Evolutionary conservation across 2,329 filamentous ascomycete genomes (phyloP), one percentile per base, ranked within the genome.

Genomic region (Aureobasidium uvarum): DNA sequence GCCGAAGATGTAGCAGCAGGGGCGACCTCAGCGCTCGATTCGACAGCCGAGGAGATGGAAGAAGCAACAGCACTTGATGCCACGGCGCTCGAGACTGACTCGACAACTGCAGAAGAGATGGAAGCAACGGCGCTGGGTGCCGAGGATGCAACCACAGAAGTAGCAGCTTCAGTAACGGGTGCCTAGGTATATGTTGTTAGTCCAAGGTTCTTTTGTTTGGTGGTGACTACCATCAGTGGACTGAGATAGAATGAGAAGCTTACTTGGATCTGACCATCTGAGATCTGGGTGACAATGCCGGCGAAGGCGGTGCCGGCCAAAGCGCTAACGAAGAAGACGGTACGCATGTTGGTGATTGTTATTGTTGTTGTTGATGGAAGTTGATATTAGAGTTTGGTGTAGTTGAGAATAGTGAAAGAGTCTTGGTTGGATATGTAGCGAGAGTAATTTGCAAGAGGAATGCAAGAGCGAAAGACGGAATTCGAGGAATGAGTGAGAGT

Each of bases 231-330:
- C 20, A 38, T 38, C 14, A 25, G 25, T 25, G 25, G 25, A 25
- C 25, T 25, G 25, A 4, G 25, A 25, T 25, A 4, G 25, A 25
- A 25, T 33, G 50, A 20, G 52, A 56, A 33, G 10, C 39, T 33
- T 60, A 60, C 56, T 43, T 68, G 67, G 38, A 66, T 66, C 59
- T 68, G 67, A 41, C 67, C 67, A 48, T 68, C 67, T 10, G 65
- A 66, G 67, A 68, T 68, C 56, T 68, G 67, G 43, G 52, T 66
- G 14, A 68, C 67, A 39, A 66, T 41, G 28, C 56, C 58, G 25
- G 65, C 65, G 33, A 54, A 68, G 48, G 65, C 64, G 43, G 51
- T 55, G 46, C 46, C 55, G 64, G 65, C 50, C 46, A 62, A 45
- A 50, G 55, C 64, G 46, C 65, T 45, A 23, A 66, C 36, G 52